A percentile compares a stretch with the other conserved stretches of the same genome.
phyloP scores from a whole-genome alignment of 2,329 filamentous ascomycete species.

The Venturia aucupariae region DNA sequence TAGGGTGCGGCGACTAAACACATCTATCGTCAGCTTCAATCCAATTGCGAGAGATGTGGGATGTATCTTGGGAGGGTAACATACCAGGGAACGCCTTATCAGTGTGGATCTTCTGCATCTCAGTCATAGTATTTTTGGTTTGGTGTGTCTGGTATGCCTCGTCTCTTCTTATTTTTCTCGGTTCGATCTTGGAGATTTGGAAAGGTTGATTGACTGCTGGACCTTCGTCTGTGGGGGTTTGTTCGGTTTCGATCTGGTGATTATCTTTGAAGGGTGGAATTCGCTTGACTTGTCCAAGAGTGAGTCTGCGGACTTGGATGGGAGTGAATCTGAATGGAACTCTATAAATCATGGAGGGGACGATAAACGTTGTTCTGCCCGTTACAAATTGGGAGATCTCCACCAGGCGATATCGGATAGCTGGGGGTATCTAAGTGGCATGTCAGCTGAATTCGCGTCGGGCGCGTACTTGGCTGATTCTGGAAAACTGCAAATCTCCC shows the following conservation, averaged over 20 bases:
- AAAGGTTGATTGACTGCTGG: not conserved
- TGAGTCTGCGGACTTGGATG: not conserved
- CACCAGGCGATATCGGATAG: slow-evolving; percentile 2
- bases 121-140: slow-evolving; percentile 26
- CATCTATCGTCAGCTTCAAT: not conserved
- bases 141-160: not conserved
- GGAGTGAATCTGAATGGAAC: not conserved
- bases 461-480: not conserved
- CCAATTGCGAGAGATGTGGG: not conserved
- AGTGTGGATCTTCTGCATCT: slow-evolving; percentile 35
- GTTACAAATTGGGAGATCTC: not conserved
- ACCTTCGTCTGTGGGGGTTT: not conserved
- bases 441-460: not conserved
- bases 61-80: slow-evolving; percentile 16
- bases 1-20: slow-evolving; percentile 14
- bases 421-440: not conserved
- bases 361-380: not conserved
- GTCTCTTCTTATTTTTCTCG: not conserved
- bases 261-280: not conserved
- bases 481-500: not conserved
- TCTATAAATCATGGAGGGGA: not conserved
- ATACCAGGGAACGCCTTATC: slow-evolving; percentile 35
- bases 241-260: not conserved
- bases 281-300: not conserved
- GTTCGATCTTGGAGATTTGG: not conserved